These are phyloP conservation scores for Mycena albidolilacea DNA, from an alignment of 768 basidiomycete genomes.

Conservation along the genomic window DNA sequence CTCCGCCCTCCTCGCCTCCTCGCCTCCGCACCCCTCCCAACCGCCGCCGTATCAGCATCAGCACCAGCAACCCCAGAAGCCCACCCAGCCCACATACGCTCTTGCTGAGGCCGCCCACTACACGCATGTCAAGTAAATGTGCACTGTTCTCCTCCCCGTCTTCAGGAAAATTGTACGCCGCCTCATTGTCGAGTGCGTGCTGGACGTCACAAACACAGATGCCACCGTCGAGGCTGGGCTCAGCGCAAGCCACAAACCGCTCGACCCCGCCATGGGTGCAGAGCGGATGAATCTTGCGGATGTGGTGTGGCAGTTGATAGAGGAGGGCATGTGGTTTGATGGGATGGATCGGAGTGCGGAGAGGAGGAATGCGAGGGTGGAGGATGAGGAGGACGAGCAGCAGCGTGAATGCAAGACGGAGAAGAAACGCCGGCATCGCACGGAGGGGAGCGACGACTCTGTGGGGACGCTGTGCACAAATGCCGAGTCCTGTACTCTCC, in stretches of 20 bases:
- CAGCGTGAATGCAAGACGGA: not conserved
- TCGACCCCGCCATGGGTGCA: no score
- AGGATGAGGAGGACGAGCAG: not conserved
- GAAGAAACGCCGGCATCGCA: no score
- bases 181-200: slow-evolving; percentile 77
- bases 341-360: not conserved
- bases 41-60: slow-evolving; percentile 27
- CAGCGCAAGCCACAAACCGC: no score
- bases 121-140: slow-evolving; percentile 72
- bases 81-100: slow-evolving; percentile 52
- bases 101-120: slow-evolving; percentile 59
- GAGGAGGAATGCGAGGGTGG: not conserved
- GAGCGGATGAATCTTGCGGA: no score
- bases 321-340: not conserved
- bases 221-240: no score
- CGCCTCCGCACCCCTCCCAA: slow-evolving; percentile 30
- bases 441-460: no score
- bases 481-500: not conserved
- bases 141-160: slow-evolving; percentile 64
- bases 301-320: no score
- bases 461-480: no score
- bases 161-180: slow-evolving; percentile 49
- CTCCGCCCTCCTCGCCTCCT: slow-evolving; percentile 44
- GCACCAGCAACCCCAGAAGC: not conserved
- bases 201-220: slow-evolving; percentile 44